These are phyloP conservation scores for Paramecium primaurelia DNA, from an alignment of 73 alveolate genomes.

Conservation along the genomic window DNA sequence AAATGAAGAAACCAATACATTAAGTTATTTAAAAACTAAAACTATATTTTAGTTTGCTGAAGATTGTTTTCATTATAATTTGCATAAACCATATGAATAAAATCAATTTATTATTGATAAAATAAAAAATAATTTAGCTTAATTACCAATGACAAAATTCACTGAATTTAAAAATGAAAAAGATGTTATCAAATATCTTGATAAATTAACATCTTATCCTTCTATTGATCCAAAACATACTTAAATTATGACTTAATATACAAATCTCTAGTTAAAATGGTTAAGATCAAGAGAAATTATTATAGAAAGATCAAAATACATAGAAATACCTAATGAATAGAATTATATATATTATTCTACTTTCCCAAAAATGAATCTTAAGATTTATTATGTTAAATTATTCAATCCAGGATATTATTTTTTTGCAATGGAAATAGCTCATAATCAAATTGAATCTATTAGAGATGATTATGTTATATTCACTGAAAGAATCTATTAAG, in stretches of 20 bases:
- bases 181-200: neutral
- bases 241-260: neutral
- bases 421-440: neutral
- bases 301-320: neutral
- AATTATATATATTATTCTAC: neutral
- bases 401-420: neutral
- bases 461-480: neutral
- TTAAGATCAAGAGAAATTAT: neutral
- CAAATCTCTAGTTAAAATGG: neutral
- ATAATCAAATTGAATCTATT: neutral
- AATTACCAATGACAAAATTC: neutral
- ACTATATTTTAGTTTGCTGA: neutral
- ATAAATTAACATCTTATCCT: neutral
- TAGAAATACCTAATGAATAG: neutral
- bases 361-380: neutral
- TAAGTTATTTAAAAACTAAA: neutral
- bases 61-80: constrained; percentile 3
- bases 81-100: neutral
- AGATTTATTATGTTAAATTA: neutral
- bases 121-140: neutral
- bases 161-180: neutral
- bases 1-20: neutral
- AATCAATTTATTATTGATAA: neutral
- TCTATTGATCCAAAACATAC: neutral
- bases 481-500: neutral